Conservation (phyloP, 495 filamentous ascomycete genomes). For the Bryoglossum gracile region DNA sequence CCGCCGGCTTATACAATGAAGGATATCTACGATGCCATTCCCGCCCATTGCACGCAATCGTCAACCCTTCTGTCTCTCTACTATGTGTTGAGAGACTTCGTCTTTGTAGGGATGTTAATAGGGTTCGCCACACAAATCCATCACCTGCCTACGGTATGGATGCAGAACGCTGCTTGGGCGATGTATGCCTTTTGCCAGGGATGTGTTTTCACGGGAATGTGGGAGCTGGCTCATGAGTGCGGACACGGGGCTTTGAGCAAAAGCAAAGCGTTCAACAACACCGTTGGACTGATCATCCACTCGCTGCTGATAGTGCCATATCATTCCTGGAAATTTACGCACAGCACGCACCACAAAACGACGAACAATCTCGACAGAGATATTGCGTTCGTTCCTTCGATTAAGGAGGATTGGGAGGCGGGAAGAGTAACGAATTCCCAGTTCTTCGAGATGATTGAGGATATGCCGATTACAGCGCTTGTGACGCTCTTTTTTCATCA, state of each 20-base stretch:
- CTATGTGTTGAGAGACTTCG: slow-evolving; percentile 53
- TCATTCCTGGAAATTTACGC: slow-evolving; percentile 70
- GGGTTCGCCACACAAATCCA: slow-evolving; percentile 44
- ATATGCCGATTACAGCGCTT: slow-evolving; percentile 46
- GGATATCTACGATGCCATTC: slow-evolving; percentile 58
- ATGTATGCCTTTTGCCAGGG: slow-evolving; percentile 56
- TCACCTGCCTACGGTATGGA: slow-evolving; percentile 33
- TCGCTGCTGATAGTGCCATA: slow-evolving; percentile 60
- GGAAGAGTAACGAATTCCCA: slow-evolving; percentile 27
- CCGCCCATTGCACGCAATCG: slow-evolving; percentile 56
- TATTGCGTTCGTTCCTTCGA: slow-evolving; percentile 50
- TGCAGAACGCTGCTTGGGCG: slow-evolving; percentile 43
- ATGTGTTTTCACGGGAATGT: slow-evolving; percentile 56
- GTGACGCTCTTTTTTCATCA: slow-evolving; percentile 43
- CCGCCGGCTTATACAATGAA: slow-evolving; percentile 54
- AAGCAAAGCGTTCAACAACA: slow-evolving; percentile 51
- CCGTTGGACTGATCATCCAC: slow-evolving; percentile 57
- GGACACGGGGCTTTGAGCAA: slow-evolving; percentile 62
- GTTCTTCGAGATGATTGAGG: slow-evolving; percentile 40
- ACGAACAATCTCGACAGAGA: slow-evolving; percentile 52
- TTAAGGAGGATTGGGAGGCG: slow-evolving; percentile 25
- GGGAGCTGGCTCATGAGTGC: slow-evolving; percentile 67
- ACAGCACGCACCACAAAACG: slow-evolving; percentile 61
- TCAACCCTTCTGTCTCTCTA: slow-evolving; percentile 44
- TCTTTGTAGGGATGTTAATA: slow-evolving; percentile 40